phyloP scores from a whole-genome alignment of 257 asterid genomes.

The Plectranthus barbatus region DNA sequence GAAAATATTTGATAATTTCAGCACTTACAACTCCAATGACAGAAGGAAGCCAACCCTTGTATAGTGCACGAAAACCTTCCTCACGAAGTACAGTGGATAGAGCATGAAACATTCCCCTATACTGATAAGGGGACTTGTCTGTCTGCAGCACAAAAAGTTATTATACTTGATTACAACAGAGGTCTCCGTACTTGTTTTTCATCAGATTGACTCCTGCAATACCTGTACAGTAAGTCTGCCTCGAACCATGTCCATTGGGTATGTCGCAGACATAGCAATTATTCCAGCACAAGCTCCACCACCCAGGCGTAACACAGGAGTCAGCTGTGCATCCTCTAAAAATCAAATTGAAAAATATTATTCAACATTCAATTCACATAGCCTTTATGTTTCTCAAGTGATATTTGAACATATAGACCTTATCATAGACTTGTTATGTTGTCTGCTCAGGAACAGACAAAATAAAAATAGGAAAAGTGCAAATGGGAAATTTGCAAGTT shows the following conservation, averaged over 20 bases:
- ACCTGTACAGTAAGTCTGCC: slow-evolving; percentile 97
- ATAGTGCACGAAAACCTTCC: too few species aligned
- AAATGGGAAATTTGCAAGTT: too few species aligned
- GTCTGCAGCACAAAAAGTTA: slow-evolving; percentile 45
- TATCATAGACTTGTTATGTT: neutral
- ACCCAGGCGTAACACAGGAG: slow-evolving; percentile 84
- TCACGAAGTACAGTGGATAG: slow-evolving; percentile 89
- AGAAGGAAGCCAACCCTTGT: too few species aligned
- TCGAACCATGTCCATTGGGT: too few species aligned
- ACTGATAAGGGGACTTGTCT: slow-evolving; percentile 72
- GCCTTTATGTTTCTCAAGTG: neutral
- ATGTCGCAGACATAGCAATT: too few species aligned
- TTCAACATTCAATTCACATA: neutral
- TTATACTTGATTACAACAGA: neutral
- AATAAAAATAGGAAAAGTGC: neutral
- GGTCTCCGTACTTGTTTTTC: neutral
- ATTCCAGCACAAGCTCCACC: slow-evolving; percentile 99
- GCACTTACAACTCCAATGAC: slow-evolving; percentile 94
- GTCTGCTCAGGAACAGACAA: neutral
- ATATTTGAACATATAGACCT: neutral
- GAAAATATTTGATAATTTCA: neutral
- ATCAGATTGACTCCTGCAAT: too few species aligned
- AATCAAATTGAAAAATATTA: slow-evolving; percentile 9
- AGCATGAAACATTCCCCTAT: slow-evolving; percentile 93
- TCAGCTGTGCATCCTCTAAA: slow-evolving; percentile 83